Percentiles rank a stretch among this genome's conserved stretches.
Evolutionary conservation across 2,329 filamentous ascomycete species (phyloP).

Genomic region (Botrytis medusae): DNA sequence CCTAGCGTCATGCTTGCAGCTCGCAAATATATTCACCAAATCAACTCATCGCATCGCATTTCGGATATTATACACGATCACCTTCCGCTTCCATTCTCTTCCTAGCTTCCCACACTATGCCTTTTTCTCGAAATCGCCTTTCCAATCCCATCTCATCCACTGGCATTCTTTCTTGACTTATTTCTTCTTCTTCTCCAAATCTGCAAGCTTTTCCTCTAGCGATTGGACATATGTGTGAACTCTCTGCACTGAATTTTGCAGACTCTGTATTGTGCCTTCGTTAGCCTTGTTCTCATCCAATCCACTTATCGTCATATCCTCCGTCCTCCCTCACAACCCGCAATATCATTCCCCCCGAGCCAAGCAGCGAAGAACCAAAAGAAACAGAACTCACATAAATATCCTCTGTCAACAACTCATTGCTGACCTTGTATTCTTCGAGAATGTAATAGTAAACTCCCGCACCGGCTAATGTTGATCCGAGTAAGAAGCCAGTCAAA

Average conservation of each 20-base stretch:
- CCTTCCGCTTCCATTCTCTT: neutral
- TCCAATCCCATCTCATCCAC: neutral
- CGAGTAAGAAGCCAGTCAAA: conserved; percentile 87
- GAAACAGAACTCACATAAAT: conserved; percentile 75
- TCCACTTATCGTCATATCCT: neutral
- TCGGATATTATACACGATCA: conserved; percentile 18
- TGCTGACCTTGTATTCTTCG: conserved; percentile 89
- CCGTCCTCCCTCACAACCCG: neutral
- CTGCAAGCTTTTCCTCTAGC: conserved; percentile 76
- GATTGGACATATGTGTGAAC: conserved; percentile 80
- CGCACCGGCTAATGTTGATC: conserved; percentile 73
- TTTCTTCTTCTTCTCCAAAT: conserved; percentile 67
- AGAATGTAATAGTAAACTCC: conserved; percentile 91
- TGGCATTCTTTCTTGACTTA: conserved; percentile 20
- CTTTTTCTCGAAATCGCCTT: neutral
- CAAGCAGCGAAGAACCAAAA: neutral
- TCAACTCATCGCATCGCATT: conserved; percentile 9
- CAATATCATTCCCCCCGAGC: neutral
- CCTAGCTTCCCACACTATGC: neutral
- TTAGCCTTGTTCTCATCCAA: neutral
- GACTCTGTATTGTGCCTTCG: conserved; percentile 54
- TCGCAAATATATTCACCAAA: conserved; percentile 5
- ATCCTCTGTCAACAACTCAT: conserved; percentile 90
- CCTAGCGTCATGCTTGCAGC: neutral
- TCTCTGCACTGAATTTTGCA: conserved; percentile 83